phyloP scores from a whole-genome alignment of 2,329 filamentous ascomycete genomes.

The Xylaria polymorpha region DNA sequence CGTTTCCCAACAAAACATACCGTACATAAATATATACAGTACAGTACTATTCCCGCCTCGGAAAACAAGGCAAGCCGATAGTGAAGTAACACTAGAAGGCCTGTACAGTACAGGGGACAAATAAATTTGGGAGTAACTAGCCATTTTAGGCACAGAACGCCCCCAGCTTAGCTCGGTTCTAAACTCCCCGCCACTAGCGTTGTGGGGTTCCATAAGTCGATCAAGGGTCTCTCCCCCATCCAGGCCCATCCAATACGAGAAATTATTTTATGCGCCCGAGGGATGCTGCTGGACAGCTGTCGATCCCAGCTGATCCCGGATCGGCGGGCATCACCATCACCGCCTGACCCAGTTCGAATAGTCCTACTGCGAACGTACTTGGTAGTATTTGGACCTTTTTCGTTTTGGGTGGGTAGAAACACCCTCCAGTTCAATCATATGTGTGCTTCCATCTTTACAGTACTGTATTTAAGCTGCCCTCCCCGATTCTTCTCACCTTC shows the following conservation, averaged over 20 bases:
- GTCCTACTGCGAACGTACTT: neutral
- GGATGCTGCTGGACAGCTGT: neutral
- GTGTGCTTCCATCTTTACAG: too few species aligned
- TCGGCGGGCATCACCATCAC: neutral
- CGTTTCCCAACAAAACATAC: slow-evolving; percentile 1
- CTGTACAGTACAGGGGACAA: neutral
- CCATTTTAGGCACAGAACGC: neutral
- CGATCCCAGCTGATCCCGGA: slow-evolving; percentile 18
- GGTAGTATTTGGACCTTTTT: too few species aligned
- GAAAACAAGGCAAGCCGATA: neutral
- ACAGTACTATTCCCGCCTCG: neutral
- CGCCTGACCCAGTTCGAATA: neutral
- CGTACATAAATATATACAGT: too few species aligned
- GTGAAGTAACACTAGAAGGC: too few species aligned
- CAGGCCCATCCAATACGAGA: slow-evolving; percentile 36
- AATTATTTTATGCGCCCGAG: slow-evolving; percentile 20
- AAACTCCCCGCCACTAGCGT: slow-evolving; percentile 2
- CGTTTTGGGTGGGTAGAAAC: too few species aligned
- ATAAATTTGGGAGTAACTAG: neutral
- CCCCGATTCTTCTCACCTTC: too few species aligned
- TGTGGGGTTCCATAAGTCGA: slow-evolving; percentile 11
- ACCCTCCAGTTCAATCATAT: too few species aligned
- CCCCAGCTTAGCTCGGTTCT: slow-evolving; percentile 18
- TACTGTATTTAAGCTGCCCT: too few species aligned
- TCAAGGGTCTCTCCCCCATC: slow-evolving; percentile 27